Evolutionary conservation across 495 filamentous ascomycete species (phyloP), one percentile per base, ranked within the genome.

Genomic region (Penicillium silybi): DNA sequence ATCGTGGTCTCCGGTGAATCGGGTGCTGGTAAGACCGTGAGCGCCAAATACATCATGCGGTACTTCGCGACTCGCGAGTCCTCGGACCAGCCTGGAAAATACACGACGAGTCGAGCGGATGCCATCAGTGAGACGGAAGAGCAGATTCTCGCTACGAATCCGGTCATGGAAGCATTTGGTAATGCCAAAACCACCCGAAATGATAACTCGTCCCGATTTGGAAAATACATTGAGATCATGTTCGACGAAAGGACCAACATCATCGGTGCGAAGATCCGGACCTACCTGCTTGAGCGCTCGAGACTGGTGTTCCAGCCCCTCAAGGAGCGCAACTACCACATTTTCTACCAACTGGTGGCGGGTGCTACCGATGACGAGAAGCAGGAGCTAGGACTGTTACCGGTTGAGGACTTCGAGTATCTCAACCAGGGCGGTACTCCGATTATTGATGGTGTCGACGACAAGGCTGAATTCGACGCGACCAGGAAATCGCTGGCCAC

Each of bases 191-290:
- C 93, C 3, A 97, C 95, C 1, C 80, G 93, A 57, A 99, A 99
- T 72, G 95, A 99, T 74, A 99, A 99, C 71, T 99, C 93, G 5
- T 97, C 92, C 17, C 84, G 93, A 52, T 99, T 99, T 68, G 93
- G 93, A 58, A 99, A 99, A 78, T 99, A 99, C 64, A 97, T 99
- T 57, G 93, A 99, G 70, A 99, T 99, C 58, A 90, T 99, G 89
- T 99, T 99, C 63, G 90, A 97, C 74, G 85, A 87, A 52, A 83
- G 84, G 57, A 95, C 90, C 48, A 93, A 96, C 63, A 99, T 99
- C 65, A 95, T 99, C 61, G 93, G 93, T 51, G 93, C 93, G 25
- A 92, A 92, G 74, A 97, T 99, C 58, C 77, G 93, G 57, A 97
- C 92, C 32, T 99, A 97, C 67, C 78, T 99, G 44, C 75, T 99